Evolutionary conservation across 2,329 filamentous ascomycete genomes (phyloP), one percentile per base, ranked within the genome.

Genomic region (Alternaria infectoria): DNA sequence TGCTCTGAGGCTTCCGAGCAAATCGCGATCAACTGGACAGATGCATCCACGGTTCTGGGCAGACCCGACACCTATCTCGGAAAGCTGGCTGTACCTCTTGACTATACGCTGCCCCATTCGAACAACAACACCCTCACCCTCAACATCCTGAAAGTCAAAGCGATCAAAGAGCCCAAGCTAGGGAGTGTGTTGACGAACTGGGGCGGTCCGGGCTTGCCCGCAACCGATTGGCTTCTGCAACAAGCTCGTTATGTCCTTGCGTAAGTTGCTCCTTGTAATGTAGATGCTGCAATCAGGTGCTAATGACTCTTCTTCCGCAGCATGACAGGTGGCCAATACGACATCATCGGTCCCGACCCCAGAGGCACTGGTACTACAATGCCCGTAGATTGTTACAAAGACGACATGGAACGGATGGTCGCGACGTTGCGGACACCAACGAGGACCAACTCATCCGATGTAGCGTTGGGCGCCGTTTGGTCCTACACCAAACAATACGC

Each of bases 251-350:
- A 40, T 17, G 36, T 40, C 3, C 15, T 40, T 17, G 36, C 15
- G 36, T 40, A 40, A 40, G 36, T 40, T 10, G n/a, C 36, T 17
- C 1, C 36, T 17, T 6, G 36, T 4, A 2, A 1, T n/a, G 4
- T n/a, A 5, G 4, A 6, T 4, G 32, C 15, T 17, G 8, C 15
- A 4, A 3, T 6, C 15, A n/a, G 0, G 4, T 0, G 1, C n/a
- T 40, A 40, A 40, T 9, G 3, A 6, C 8, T 17, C 9, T n/a
- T 40, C 32, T 40, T 4, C 8, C 2, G 15, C 15, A 40, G 36
- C 36, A 40, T 40, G 36, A 40, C 36, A 11, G 36, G 36, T 9
- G 36, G n/a, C 0, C 36, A 40, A 6, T 40, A 40, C 36, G 36
- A 40, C 2, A 40, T 40, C 5, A 40, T 40, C 9, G 36, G 36